Evolutionary conservation across 179 eudicot species (phyloP).

Genomic region (Corrigiola litoralis): DNA sequence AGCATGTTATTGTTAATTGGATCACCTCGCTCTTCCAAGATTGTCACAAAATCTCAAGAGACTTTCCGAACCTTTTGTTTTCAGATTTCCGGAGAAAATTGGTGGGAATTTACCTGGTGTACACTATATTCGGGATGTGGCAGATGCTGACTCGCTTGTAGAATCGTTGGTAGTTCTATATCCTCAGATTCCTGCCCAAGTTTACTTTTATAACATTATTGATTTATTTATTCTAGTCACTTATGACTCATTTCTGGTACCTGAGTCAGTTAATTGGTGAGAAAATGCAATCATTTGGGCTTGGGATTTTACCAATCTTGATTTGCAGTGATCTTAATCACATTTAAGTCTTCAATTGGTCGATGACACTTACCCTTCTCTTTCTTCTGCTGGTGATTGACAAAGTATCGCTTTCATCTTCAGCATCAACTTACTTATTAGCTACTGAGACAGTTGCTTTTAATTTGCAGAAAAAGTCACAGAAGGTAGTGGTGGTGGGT

Average conservation of each 20-base stretch:
- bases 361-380: background rate
- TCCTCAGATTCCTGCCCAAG: background rate
- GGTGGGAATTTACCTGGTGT: slow-evolving; percentile 94
- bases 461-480: slow-evolving; percentile 62
- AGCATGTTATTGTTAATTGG: background rate
- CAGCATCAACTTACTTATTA: background rate
- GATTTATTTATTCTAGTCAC: background rate
- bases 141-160: slow-evolving; percentile 83
- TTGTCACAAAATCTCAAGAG: background rate
- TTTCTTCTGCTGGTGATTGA: background rate
- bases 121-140: slow-evolving; percentile 95
- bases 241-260: background rate
- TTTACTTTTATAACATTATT: background rate
- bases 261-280: too few relatives aligned
- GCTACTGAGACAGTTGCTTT: slow-evolving; percentile 3
- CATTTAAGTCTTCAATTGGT: background rate
- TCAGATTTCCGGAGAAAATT: slow-evolving; percentile 88
- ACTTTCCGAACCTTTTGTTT: background rate
- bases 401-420: background rate
- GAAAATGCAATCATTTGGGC: too few relatives aligned
- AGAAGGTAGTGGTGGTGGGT: slow-evolving; percentile 86
- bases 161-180: slow-evolving; percentile 66
- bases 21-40: background rate
- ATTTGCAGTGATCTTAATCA: background rate
- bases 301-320: background rate